Conservation (phyloP, 352 stramenopile genomes). For the Pythium biforme region DNA sequence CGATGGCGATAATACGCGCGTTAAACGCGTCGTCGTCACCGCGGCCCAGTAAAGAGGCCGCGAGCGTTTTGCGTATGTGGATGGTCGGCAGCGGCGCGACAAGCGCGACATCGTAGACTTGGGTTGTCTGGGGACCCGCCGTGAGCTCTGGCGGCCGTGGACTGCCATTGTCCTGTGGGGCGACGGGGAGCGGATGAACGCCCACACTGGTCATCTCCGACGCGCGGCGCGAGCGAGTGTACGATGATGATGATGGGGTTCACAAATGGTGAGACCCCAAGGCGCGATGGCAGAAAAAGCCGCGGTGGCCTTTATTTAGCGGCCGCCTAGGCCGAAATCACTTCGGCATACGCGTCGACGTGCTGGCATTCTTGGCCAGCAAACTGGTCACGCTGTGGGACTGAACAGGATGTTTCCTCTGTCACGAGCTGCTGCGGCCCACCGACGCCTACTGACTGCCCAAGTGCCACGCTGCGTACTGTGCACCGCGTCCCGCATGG, state of each 20-base stretch:
- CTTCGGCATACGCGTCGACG: neutral
- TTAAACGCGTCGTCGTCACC: slow-evolving; percentile 2
- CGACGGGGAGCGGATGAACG: too few relatives aligned
- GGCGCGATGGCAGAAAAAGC: too few relatives aligned
- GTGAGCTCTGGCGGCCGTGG: too few relatives aligned
- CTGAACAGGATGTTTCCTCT: slow-evolving; percentile 12
- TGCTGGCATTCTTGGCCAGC: slow-evolving; percentile 9
- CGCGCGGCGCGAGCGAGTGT: too few relatives aligned
- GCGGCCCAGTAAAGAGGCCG: neutral
- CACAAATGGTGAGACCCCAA: too few relatives aligned
- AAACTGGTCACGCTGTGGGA: slow-evolving; percentile 14
- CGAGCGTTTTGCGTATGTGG: neutral
- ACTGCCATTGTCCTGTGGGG: too few relatives aligned
- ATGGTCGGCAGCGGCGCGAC: neutral
- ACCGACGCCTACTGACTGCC: slow-evolving; percentile 8
- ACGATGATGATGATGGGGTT: too few relatives aligned
- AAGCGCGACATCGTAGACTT: slow-evolving; percentile 5
- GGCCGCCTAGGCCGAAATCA: too few relatives aligned
- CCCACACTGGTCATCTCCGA: too few relatives aligned
- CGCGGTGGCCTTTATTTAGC: too few relatives aligned
- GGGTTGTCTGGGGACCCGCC: too few relatives aligned
- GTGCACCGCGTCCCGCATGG: neutral
- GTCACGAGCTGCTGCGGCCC: slow-evolving; percentile 8
- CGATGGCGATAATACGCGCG: neutral
- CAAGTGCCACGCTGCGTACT: slow-evolving; percentile 8